Percentiles rank a stretch among this genome's conserved stretches.
Conservation (phyloP, 345 rosid species). For the Passiflora organensis region DNA sequence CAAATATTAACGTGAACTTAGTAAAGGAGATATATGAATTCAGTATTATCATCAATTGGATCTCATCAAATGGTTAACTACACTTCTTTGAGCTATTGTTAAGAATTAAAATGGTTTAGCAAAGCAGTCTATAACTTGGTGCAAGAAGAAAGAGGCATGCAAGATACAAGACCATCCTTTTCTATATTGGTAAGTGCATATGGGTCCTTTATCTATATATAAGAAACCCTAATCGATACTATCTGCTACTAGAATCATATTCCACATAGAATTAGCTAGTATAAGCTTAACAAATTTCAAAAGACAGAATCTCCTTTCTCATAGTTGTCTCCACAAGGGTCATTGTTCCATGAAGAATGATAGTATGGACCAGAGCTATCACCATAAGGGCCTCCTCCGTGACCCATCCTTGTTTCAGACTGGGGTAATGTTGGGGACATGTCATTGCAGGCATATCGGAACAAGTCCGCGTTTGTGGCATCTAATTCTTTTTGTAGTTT, state of each 20-base stretch:
- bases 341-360: conserved; percentile 20
- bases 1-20: too few species aligned
- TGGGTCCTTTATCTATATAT: conserved; percentile 1
- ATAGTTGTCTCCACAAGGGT: conserved; percentile 8
- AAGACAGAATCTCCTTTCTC: conserved; percentile 10
- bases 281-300: neutral
- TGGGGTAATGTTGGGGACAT: conserved; percentile 5
- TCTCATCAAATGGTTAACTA: too few species aligned
- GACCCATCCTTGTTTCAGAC: conserved; percentile 8
- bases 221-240: conserved; percentile 25
- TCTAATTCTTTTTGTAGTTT: conserved; percentile 29
- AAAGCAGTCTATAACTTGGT: too few species aligned
- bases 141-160: too few species aligned
- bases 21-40: too few species aligned
- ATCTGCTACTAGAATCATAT: neutral
- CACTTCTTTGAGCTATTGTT: too few species aligned
- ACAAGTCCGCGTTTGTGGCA: conserved; percentile 26
- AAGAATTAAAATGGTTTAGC: neutral
- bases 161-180: neutral
- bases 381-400: conserved; percentile 7
- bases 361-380: conserved; percentile 11
- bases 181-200: conserved; percentile 1
- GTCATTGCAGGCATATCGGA: conserved; percentile 23
- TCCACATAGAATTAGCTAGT: conserved; percentile 1
- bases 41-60: too few species aligned